Conservation (phyloP, 768 basidiomycete genomes). For the Podaxis sp. region DNA sequence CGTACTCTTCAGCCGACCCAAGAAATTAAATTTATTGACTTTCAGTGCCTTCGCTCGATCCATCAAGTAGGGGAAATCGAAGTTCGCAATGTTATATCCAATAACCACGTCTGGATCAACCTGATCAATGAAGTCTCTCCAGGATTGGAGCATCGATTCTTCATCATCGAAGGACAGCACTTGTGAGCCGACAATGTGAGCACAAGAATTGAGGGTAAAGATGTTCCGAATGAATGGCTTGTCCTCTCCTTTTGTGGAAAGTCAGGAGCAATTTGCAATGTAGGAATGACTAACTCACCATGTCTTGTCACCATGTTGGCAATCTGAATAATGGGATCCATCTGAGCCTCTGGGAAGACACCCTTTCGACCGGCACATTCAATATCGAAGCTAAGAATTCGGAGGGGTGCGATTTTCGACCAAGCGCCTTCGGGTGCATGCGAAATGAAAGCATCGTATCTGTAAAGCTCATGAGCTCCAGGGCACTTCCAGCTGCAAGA, state of each 20-base stretch:
- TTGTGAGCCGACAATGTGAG: constrained; percentile 97
- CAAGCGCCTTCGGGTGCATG: constrained; percentile 90
- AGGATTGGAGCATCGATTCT: constrained; percentile 67
- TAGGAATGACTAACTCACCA: constrained; percentile 46
- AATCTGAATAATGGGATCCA: constrained; percentile 97
- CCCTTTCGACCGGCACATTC: constrained; percentile 98
- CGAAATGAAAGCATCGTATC: constrained; percentile 84
- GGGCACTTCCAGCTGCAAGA: background rate
- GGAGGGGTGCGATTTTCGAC: constrained; percentile 88
- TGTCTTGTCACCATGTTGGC: constrained; percentile 99
- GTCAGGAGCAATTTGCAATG: background rate
- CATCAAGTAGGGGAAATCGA: constrained; percentile 95
- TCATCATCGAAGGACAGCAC: constrained; percentile 84
- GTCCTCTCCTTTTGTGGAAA: constrained; percentile 61
- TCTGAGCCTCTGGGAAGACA: constrained; percentile 88
- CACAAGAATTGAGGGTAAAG: constrained; percentile 92
- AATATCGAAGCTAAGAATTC: constrained; percentile 97
- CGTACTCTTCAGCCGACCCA: constrained; percentile 76
- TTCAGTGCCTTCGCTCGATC: constrained; percentile 89
- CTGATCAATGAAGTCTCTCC: constrained; percentile 86
- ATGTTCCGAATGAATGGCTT: constrained; percentile 96
- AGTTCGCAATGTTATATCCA: constrained; percentile 92
- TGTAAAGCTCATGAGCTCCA: constrained; percentile 25
- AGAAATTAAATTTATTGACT: constrained; percentile 60
- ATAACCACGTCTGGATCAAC: constrained; percentile 96